Evolutionary conservation across 306 rosid genomes (phyloP).

Genomic region (Echinosophora koreensis): DNA sequence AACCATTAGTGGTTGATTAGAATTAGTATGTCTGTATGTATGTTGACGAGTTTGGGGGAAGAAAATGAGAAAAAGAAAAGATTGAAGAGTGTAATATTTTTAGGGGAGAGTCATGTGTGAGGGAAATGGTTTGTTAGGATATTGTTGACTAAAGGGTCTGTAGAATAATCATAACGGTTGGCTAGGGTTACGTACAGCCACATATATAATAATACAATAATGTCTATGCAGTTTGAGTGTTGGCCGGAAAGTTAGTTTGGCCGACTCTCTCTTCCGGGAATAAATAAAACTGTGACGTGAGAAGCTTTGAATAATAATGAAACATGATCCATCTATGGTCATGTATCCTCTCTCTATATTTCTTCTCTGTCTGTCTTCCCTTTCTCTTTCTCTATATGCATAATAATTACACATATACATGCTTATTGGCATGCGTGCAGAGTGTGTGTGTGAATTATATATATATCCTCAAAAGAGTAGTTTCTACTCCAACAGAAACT

Average conservation of each 20-base stretch:
- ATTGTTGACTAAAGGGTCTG: slow-evolving; percentile 75
- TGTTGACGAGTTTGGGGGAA: neutral
- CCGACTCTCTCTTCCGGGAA: slow-evolving; percentile 65
- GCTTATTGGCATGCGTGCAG: slow-evolving; percentile 53
- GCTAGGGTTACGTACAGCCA: slow-evolving; percentile 62
- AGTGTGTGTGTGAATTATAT: neutral
- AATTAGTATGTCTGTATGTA: neutral
- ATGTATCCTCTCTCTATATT: neutral
- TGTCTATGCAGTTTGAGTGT: slow-evolving; percentile 49
- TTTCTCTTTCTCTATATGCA: slow-evolving; percentile 30
- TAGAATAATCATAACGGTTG: slow-evolving; percentile 76
- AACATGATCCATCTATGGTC: slow-evolving; percentile 16
- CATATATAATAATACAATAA: slow-evolving; percentile 46
- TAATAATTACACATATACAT: slow-evolving; percentile 51
- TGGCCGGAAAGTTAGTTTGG: slow-evolving; percentile 88
- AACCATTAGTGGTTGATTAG: slow-evolving; percentile 16
- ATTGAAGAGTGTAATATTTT: slow-evolving; percentile 31
- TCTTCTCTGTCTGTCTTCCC: slow-evolving; percentile 39
- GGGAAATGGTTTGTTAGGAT: slow-evolving; percentile 65
- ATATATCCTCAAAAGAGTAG: slow-evolving; percentile 33
- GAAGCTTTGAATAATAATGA: slow-evolving; percentile 51
- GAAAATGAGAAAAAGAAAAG: neutral
- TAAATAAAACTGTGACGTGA: slow-evolving; percentile 67
- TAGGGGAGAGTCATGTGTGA: slow-evolving; percentile 50
- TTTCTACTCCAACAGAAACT: slow-evolving; percentile 42